Conservation (phyloP, 306 rosid genomes). For the Psophocarpus tetragonolobus region DNA sequence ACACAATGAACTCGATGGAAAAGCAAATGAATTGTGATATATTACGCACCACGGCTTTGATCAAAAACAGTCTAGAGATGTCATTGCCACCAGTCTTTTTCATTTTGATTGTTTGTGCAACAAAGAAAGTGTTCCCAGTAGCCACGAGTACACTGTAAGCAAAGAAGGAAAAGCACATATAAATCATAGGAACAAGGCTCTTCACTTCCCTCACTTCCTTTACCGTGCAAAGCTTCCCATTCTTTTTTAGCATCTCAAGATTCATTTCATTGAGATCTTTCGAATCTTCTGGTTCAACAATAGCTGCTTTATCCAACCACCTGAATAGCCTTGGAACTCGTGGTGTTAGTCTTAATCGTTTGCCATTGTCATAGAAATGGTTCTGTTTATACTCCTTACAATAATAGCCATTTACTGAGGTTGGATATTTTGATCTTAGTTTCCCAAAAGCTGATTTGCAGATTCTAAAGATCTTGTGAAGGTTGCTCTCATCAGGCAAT, state of each 20-base stretch:
- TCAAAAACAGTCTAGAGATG: neutral
- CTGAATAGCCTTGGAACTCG: neutral
- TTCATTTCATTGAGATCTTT: neutral
- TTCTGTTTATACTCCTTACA: neutral
- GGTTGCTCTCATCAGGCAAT: neutral
- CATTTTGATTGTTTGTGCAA: neutral
- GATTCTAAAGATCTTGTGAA: neutral
- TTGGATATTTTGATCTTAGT: neutral
- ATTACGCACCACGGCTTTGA: neutral
- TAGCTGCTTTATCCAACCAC: conserved; percentile 1
- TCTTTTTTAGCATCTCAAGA: neutral
- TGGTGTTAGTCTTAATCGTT: neutral
- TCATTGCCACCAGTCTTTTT: neutral
- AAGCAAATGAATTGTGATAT: neutral
- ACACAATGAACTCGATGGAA: too few species aligned
- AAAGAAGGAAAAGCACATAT: neutral
- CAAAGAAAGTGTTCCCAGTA: conserved; percentile 5
- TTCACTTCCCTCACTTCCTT: neutral
- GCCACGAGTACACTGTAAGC: neutral
- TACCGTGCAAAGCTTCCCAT: neutral
- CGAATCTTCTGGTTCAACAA: neutral
- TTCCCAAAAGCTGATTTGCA: neutral
- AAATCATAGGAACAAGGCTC: neutral
- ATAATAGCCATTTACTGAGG: neutral
- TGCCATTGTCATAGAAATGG: neutral